These are phyloP conservation scores for Ceratocystis ficicola DNA, from an alignment of 2,329 filamentous ascomycete genomes.

Conservation along the genomic window DNA sequence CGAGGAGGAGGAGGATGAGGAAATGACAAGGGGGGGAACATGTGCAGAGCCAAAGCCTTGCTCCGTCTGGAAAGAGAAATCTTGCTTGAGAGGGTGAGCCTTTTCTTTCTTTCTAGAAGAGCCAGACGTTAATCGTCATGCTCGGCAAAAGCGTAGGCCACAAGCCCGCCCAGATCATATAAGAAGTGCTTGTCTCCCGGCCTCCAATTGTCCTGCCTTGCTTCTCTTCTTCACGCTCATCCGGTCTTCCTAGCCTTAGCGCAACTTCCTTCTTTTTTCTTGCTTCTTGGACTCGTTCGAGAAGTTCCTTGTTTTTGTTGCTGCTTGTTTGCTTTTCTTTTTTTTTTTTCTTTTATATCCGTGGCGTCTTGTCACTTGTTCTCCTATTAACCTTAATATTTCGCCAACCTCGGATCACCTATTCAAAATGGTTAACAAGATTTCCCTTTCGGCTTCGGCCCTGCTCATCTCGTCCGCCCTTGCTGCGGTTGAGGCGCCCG, in stretches of 20 bases:
- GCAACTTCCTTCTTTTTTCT: neutral
- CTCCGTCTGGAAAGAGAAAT: neutral
- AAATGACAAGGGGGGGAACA: slow-evolving; percentile 2
- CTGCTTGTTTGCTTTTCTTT: neutral
- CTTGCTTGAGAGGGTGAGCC: neutral
- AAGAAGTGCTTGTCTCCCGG: neutral
- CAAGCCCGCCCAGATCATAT: neutral
- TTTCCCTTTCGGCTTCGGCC: slow-evolving; percentile 9
- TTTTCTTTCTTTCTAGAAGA: too few species aligned
- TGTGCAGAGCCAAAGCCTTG: neutral
- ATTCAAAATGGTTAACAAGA: slow-evolving; percentile 16
- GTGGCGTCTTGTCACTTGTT: neutral
- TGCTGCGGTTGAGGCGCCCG: neutral
- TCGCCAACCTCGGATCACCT: neutral
- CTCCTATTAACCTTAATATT: slow-evolving; percentile 4
- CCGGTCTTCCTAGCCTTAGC: slow-evolving; percentile 3
- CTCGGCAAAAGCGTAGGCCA: neutral
- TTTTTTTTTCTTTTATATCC: neutral
- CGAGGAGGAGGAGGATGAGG: neutral
- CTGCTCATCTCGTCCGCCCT: slow-evolving; percentile 9
- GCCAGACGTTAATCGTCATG: neutral
- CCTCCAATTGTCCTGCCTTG: neutral
- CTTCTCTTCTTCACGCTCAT: neutral
- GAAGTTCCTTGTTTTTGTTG: neutral
- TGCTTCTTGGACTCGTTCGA: neutral